Percentiles rank a stretch among this genome's conserved stretches.
Conservation (phyloP, 2,329 filamentous ascomycete genomes). For the Paraconiothyrium brasiliense region DNA sequence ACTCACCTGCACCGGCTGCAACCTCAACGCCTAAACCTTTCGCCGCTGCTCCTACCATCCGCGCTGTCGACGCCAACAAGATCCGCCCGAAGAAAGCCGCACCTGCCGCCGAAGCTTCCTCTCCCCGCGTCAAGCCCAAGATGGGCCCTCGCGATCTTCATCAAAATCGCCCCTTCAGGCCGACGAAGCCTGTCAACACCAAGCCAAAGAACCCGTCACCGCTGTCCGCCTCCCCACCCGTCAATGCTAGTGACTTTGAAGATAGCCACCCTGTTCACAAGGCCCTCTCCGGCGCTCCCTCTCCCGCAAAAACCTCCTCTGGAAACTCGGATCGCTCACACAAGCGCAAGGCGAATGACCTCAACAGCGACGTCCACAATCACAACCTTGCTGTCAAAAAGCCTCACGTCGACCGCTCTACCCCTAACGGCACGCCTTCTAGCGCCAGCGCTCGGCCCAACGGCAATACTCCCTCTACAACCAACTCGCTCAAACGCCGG, state of each 20-base stretch:
- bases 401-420: slow-evolving; percentile 39
- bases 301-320: slow-evolving; percentile 43
- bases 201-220: slow-evolving; percentile 70
- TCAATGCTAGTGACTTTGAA: slow-evolving; percentile 67
- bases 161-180: slow-evolving; percentile 31
- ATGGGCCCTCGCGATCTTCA: slow-evolving; percentile 35
- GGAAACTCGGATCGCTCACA: slow-evolving; percentile 46
- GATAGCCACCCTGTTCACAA: slow-evolving; percentile 54
- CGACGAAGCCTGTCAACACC: slow-evolving; percentile 52
- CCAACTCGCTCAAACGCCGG: slow-evolving; percentile 56
- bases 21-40: slow-evolving; percentile 30
- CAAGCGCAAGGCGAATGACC: slow-evolving; percentile 54
- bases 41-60: slow-evolving; percentile 27
- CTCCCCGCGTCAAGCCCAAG: slow-evolving; percentile 44
- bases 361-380: slow-evolving; percentile 50
- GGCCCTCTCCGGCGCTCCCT: slow-evolving; percentile 45
- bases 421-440: slow-evolving; percentile 40
- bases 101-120: slow-evolving; percentile 29
- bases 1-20: slow-evolving; percentile 17
- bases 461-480: slow-evolving; percentile 40
- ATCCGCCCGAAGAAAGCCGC: slow-evolving; percentile 39
- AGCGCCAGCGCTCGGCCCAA: slow-evolving; percentile 40
- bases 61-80: slow-evolving; percentile 37
- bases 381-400: slow-evolving; percentile 47
- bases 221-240: slow-evolving; percentile 68